These are phyloP conservation scores for Paecilomyces sp. DNA, from an alignment of 2,329 filamentous ascomycete genomes.

Conservation along the genomic window DNA sequence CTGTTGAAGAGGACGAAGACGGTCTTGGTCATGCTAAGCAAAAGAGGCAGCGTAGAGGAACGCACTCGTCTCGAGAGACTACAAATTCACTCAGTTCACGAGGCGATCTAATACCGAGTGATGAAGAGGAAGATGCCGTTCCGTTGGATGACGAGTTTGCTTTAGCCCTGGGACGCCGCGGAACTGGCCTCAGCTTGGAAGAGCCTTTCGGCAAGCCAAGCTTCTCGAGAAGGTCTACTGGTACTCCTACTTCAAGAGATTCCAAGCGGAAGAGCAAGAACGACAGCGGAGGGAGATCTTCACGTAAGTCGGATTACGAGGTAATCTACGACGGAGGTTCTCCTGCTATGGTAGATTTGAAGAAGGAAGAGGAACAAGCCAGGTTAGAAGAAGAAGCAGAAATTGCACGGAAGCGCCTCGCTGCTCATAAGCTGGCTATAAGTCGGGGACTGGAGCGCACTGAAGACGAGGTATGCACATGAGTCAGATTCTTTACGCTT, in stretches of 20 bases:
- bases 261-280: constrained; percentile 28
- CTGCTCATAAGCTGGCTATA: constrained; percentile 49
- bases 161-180: constrained; percentile 67
- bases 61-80: constrained; percentile 71
- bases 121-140: constrained; percentile 90
- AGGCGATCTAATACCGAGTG: constrained; percentile 85
- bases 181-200: constrained; percentile 52
- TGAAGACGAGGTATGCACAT: constrained; percentile 20
- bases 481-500: neutral
- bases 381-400: constrained; percentile 50
- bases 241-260: constrained; percentile 40
- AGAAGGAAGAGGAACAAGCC: constrained; percentile 50
- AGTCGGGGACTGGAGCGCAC: constrained; percentile 42
- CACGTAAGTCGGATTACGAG: constrained; percentile 17
- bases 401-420: constrained; percentile 46
- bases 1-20: constrained; percentile 43
- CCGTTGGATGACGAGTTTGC: constrained; percentile 89
- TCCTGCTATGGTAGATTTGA: constrained; percentile 48
- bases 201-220: constrained; percentile 61
- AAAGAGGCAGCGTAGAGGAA: constrained; percentile 61
- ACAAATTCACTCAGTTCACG: constrained; percentile 80
- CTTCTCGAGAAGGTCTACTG: constrained; percentile 30
- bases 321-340: constrained; percentile 25
- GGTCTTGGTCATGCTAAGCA: constrained; percentile 7
- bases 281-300: constrained; percentile 20